Conservation (phyloP, 352 stramenopile genomes). For the Halophytophthora batemanensis region DNA sequence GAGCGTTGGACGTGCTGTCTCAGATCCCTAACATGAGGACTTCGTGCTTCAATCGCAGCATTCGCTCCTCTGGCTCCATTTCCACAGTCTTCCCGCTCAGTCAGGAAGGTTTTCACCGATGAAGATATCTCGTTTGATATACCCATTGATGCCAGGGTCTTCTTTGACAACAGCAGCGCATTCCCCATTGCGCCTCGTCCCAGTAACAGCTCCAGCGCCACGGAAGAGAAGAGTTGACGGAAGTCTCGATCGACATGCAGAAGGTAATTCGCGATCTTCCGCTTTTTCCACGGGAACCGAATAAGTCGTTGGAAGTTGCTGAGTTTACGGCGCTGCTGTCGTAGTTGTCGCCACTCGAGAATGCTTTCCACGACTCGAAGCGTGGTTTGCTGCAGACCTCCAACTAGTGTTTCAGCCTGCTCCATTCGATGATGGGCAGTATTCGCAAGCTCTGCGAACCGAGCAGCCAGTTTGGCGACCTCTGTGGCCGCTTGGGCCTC, state of each 20-base stretch:
- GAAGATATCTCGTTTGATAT: constrained; percentile 13
- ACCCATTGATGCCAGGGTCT: constrained; percentile 16
- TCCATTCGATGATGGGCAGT: constrained; percentile 23
- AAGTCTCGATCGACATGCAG: constrained; percentile 41
- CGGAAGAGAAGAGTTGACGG: constrained; percentile 35
- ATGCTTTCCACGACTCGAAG: constrained; percentile 41
- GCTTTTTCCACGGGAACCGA: constrained; percentile 45
- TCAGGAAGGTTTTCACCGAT: constrained; percentile 51
- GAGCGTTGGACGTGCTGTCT: too few relatives aligned
- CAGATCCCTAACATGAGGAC: too few relatives aligned
- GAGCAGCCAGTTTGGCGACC: constrained; percentile 10
- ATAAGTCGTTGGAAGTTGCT: constrained; percentile 41
- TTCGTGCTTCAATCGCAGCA: not conserved
- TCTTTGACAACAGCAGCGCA: constrained; percentile 34
- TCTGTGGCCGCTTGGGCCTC: constrained; percentile 8
- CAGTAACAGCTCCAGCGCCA: constrained; percentile 30
- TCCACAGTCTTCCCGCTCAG: constrained; percentile 15
- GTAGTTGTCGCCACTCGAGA: constrained; percentile 35
- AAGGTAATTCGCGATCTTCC: constrained; percentile 44
- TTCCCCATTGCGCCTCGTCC: constrained; percentile 37
- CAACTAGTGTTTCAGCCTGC: constrained; percentile 32
- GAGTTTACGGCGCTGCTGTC: constrained; percentile 20
- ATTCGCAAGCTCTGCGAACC: constrained; percentile 17
- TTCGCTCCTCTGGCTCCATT: not conserved
- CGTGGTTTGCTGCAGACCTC: constrained; percentile 26